These are phyloP conservation scores for Tylopilus sp. DNA, from an alignment of 768 basidiomycete genomes.

Conservation along the genomic window DNA sequence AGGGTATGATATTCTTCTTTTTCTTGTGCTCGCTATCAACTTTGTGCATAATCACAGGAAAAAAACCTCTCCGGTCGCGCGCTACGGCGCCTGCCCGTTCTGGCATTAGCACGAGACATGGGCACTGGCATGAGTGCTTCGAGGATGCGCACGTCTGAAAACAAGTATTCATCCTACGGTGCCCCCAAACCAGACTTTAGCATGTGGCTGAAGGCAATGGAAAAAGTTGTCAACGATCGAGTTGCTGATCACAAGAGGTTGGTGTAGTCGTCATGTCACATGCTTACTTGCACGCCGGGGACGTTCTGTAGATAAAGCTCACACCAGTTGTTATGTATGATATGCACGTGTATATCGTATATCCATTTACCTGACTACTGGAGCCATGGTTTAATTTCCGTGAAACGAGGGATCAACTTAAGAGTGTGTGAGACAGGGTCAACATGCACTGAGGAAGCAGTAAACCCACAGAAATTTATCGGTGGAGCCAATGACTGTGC, in stretches of 20 bases:
- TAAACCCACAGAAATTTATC: constrained; percentile 23
- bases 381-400: constrained; percentile 8
- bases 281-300: background rate
- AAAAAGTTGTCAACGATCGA: constrained; percentile 63
- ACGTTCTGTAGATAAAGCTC: background rate
- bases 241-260: constrained; percentile 50
- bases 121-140: constrained; percentile 39
- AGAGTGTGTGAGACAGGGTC: background rate
- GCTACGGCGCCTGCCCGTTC: constrained; percentile 88
- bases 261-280: constrained; percentile 15
- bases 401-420: constrained; percentile 25
- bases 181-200: constrained; percentile 42
- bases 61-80: constrained; percentile 92
- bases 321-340: background rate
- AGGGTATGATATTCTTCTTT: constrained; percentile 48
- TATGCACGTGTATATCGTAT: background rate
- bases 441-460: background rate
- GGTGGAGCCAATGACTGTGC: constrained; percentile 8
- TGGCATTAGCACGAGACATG: constrained; percentile 85
- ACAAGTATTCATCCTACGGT: constrained; percentile 3
- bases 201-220: constrained; percentile 84
- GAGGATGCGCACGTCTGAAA: constrained; percentile 12
- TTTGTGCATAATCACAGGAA: constrained; percentile 35
- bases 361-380: constrained; percentile 3
- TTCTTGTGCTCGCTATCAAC: constrained; percentile 1